Percentiles rank a stretch among this genome's conserved stretches.
Conservation (phyloP, 495 filamentous ascomycete species). For the Podospora appendiculata region DNA sequence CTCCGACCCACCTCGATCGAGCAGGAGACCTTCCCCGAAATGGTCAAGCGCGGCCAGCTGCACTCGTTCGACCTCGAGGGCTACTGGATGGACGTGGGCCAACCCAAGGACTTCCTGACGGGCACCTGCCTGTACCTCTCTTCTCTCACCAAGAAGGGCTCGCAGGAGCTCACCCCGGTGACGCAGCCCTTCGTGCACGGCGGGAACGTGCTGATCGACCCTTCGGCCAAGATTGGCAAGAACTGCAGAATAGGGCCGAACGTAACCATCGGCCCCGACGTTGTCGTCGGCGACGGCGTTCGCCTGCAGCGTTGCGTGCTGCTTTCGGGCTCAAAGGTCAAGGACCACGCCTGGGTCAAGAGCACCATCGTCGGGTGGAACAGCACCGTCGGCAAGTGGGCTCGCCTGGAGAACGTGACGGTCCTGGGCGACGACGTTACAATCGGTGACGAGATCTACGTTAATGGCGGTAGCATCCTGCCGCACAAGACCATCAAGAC, state of each 20-base stretch:
- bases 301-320: conserved; percentile 91
- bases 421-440: conserved; percentile 99
- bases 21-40: conserved; percentile 97
- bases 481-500: conserved; percentile 99
- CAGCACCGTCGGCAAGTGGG: conserved; percentile 91
- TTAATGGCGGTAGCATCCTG: conserved; percentile 93
- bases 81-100: conserved; percentile 99
- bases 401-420: conserved; percentile 92
- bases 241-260: conserved; percentile 98
- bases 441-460: conserved; percentile 96
- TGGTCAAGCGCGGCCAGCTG: conserved; percentile 81
- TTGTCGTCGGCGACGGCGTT: conserved; percentile 92
- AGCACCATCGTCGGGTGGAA: conserved; percentile 99
- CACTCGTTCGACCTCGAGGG: conserved; percentile 98
- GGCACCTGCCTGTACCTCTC: conserved; percentile 97
- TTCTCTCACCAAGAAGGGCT: conserved; percentile 85
- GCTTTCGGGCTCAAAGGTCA: conserved; percentile 82
- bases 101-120: conserved; percentile 96
- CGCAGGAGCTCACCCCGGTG: conserved; percentile 70
- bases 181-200: conserved; percentile 80
- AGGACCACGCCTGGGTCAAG: conserved; percentile 99
- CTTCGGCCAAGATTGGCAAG: conserved; percentile 92
- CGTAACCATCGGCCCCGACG: conserved; percentile 91
- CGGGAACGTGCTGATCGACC: conserved; percentile 95
- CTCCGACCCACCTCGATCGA: conserved; percentile 98